These are phyloP conservation scores for Colletotrichum eremochloae DNA, from an alignment of 2,329 filamentous ascomycete species.

Conservation along the genomic window DNA sequence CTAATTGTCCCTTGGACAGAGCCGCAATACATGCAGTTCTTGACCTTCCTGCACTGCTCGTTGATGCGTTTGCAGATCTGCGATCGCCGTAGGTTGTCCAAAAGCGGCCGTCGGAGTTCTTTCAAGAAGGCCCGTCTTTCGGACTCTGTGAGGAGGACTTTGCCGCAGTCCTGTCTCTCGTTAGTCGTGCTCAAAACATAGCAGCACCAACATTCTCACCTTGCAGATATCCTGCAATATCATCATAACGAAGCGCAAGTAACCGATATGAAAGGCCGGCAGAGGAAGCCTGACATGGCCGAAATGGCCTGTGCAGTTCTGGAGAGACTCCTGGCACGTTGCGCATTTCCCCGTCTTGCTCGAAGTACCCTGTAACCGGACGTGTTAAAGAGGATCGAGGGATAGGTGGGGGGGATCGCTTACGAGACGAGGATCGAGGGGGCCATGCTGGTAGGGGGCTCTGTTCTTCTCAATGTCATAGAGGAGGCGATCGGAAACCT, in stretches of 20 bases:
- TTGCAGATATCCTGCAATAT: slow-evolving; percentile 98
- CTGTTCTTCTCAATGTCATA: slow-evolving; percentile 90
- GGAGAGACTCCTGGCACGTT: slow-evolving; percentile 85
- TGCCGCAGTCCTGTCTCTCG: slow-evolving; percentile 76
- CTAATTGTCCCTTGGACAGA: slow-evolving; percentile 91
- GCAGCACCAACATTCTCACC: slow-evolving; percentile 49
- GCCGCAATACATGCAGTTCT: slow-evolving; percentile 83
- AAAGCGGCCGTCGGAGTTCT: slow-evolving; percentile 81
- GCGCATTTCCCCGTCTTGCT: slow-evolving; percentile 83
- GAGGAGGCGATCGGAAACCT: slow-evolving; percentile 92
- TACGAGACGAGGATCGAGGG: slow-evolving; percentile 85
- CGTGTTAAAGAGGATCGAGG: neutral
- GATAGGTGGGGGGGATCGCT: slow-evolving; percentile 38
- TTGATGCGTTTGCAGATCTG: slow-evolving; percentile 90
- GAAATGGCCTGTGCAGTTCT: slow-evolving; percentile 94
- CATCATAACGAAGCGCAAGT: slow-evolving; percentile 91
- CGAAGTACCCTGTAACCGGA: slow-evolving; percentile 76
- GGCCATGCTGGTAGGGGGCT: slow-evolving; percentile 83
- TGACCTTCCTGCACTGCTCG: slow-evolving; percentile 89
- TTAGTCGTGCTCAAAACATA: neutral
- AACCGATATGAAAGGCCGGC: slow-evolving; percentile 95
- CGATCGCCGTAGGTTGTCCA: slow-evolving; percentile 89
- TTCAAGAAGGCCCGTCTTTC: slow-evolving; percentile 84
- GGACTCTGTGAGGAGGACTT: slow-evolving; percentile 83
- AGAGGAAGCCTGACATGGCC: slow-evolving; percentile 92